Conservation (phyloP, 108 stramenopile species). For the Cylindrotheca closterium region DNA sequence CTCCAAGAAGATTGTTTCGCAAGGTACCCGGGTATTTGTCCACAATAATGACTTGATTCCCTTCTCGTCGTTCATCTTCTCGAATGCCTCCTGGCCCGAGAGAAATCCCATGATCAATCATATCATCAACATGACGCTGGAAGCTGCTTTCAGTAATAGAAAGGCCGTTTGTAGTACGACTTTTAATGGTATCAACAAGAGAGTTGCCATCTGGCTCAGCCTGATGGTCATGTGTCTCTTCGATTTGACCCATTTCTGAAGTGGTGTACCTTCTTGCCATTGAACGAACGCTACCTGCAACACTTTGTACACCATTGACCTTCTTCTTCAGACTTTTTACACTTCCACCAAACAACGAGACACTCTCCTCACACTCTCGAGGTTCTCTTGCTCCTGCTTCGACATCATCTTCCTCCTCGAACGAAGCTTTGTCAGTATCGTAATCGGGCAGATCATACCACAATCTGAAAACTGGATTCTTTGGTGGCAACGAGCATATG, state of each 20-base stretch:
- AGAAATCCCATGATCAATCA: conserved; percentile 9
- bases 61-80: conserved; percentile 8
- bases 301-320: neutral
- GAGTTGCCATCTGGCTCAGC: neutral
- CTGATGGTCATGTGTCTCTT: neutral
- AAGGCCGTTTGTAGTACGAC: neutral
- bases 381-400: neutral
- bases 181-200: neutral
- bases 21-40: conserved; percentile 29
- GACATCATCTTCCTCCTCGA: conserved; percentile 7
- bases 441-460: conserved; percentile 13
- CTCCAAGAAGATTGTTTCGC: neutral
- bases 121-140: neutral
- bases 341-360: conserved; percentile 26
- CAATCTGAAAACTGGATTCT: conserved; percentile 33
- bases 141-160: neutral
- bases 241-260: neutral
- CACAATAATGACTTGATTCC: conserved; percentile 23
- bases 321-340: conserved; percentile 1
- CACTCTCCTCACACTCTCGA: conserved; percentile 7
- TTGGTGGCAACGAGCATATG: conserved; percentile 24
- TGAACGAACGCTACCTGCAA: neutral
- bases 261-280: no score
- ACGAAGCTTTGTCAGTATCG: neutral
- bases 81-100: conserved; percentile 21